Evolutionary conservation across 441 rosid genomes (phyloP).

Genomic region (Populus trichocarpa): DNA sequence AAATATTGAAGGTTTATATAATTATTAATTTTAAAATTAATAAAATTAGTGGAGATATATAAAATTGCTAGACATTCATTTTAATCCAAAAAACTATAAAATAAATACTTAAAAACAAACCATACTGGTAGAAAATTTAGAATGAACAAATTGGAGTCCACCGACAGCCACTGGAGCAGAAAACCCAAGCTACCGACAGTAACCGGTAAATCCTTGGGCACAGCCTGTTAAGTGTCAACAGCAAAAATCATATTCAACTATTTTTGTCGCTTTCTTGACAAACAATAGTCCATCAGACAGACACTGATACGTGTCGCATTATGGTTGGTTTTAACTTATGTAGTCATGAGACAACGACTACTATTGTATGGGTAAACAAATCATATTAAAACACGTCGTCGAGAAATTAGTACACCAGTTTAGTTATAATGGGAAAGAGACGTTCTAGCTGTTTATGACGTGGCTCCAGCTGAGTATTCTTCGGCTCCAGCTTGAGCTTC

Average conservation of each 20-base stretch:
- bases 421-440: background rate
- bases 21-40: too few relatives aligned
- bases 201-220: constrained; percentile 24
- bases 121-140: background rate
- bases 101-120: background rate
- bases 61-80: too few relatives aligned
- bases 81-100: too few relatives aligned
- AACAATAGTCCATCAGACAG: background rate
- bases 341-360: background rate
- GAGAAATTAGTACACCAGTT: background rate
- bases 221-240: constrained; percentile 24
- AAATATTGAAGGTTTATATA: too few relatives aligned
- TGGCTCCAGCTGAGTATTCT: background rate
- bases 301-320: background rate
- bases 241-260: background rate
- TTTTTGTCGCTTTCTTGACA: background rate
- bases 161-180: constrained; percentile 35
- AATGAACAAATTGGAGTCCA: constrained; percentile 20
- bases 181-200: constrained; percentile 28
- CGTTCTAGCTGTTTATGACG: constrained; percentile 8
- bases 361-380: background rate
- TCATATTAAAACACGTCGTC: constrained; percentile 1
- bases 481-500: background rate
- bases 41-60: too few relatives aligned
- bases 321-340: background rate